These are phyloP conservation scores for Hygrocybe punicea DNA, from an alignment of 768 basidiomycete genomes.

Conservation along the genomic window DNA sequence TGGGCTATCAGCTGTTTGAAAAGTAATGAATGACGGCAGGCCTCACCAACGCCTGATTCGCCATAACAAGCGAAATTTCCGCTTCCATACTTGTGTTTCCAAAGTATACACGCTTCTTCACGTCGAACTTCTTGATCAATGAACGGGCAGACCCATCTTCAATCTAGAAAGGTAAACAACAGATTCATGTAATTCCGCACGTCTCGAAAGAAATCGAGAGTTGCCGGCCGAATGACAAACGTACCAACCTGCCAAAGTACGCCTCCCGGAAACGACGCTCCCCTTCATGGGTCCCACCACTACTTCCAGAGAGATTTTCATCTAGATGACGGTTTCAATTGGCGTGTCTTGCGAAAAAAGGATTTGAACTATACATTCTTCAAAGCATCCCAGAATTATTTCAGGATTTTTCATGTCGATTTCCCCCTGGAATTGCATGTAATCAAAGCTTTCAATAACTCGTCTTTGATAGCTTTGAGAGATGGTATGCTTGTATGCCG, in stretches of 20 bases:
- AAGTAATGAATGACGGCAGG: conserved; percentile 11
- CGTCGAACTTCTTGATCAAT: conserved; percentile 68
- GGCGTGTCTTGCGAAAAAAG: conserved; percentile 19
- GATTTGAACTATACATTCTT: conserved; percentile 63
- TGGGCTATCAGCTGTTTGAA: neutral
- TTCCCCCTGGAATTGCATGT: conserved; percentile 77
- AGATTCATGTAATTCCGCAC: neutral
- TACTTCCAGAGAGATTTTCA: conserved; percentile 44
- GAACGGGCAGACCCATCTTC: conserved; percentile 64
- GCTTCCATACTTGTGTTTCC: conserved; percentile 99
- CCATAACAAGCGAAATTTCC: conserved; percentile 93
- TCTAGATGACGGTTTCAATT: conserved; percentile 34
- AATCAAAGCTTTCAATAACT: conserved; percentile 76
- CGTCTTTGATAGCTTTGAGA: conserved; percentile 60
- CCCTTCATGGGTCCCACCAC: conserved; percentile 47
- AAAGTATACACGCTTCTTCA: conserved; percentile 86
- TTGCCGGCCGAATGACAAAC: conserved; percentile 22
- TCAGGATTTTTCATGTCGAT: conserved; percentile 82
- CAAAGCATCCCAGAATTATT: conserved; percentile 68
- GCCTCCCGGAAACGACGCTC: conserved; percentile 67
- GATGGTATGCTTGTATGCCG: conserved; percentile 71
- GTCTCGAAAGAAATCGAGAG: conserved; percentile 1
- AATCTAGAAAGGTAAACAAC: conserved; percentile 39
- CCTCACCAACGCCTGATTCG: conserved; percentile 87
- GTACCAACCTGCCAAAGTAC: conserved; percentile 86